Evolutionary conservation across 768 basidiomycete species (phyloP).

Genomic region (Crepidotus variabilis): DNA sequence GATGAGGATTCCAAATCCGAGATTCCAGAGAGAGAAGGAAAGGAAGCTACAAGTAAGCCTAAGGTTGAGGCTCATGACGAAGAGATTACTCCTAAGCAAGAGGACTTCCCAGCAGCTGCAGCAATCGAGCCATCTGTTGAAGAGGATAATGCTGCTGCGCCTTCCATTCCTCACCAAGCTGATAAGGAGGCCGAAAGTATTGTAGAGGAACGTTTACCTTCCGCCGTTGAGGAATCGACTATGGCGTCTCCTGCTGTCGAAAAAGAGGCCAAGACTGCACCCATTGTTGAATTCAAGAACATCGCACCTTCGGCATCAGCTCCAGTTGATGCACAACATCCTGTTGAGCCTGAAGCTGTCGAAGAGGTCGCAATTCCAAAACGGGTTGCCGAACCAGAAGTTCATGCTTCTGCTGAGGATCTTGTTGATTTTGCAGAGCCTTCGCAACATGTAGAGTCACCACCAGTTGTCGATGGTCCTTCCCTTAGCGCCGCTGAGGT

Average conservation of each 20-base stretch:
- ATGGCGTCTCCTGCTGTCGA: not conserved
- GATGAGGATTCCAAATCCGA: not conserved
- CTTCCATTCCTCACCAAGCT: not conserved
- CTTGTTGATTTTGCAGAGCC: too few relatives aligned
- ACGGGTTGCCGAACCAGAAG: too few relatives aligned
- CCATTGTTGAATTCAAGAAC: not conserved
- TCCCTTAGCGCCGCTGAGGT: too few relatives aligned
- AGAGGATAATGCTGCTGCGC: conserved; percentile 10
- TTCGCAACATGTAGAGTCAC: too few relatives aligned
- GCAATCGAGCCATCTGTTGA: conserved; percentile 10
- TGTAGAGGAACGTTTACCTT: too few relatives aligned
- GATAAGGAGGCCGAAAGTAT: not conserved
- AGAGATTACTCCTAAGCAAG: not conserved
- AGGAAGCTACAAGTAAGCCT: too few relatives aligned
- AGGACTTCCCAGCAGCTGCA: conserved; percentile 2
- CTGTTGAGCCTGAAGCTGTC: too few relatives aligned
- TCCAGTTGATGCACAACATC: not conserved
- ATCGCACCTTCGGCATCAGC: not conserved
- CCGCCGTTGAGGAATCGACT: not conserved
- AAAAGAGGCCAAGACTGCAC: not conserved
- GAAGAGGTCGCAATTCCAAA: too few relatives aligned
- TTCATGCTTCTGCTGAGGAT: too few relatives aligned
- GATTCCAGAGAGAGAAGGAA: not conserved
- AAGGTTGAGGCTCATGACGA: too few relatives aligned
- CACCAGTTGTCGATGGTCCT: too few relatives aligned